Conservation (phyloP, 1,284 basidiomycete genomes). For the Apiotrichum veenhuisii region DNA sequence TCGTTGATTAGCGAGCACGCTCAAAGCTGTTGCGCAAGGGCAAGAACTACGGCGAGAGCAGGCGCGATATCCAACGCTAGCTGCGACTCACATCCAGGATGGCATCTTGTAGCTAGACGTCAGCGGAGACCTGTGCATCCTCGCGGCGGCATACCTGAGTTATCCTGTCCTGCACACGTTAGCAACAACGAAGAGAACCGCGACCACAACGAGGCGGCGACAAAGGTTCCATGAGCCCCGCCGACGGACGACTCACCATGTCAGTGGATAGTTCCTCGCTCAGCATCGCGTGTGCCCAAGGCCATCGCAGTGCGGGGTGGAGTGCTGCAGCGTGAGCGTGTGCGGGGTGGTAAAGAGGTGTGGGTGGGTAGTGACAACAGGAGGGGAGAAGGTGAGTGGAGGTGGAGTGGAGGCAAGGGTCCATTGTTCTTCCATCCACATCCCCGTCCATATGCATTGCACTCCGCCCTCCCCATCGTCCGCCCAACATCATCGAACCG, state of each 20-base stretch:
- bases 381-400: not conserved
- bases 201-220: too few species aligned
- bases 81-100: constrained; percentile 41
- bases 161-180: constrained; percentile 44
- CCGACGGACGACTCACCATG: constrained; percentile 39
- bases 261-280: constrained; percentile 50
- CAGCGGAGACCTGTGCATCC: too few species aligned
- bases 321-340: not conserved
- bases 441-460: too few species aligned
- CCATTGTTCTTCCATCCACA: too few species aligned
- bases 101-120: constrained; percentile 47
- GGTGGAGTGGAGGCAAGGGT: too few species aligned
- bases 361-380: not conserved
- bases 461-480: too few species aligned
- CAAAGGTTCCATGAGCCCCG: not conserved
- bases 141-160: constrained; percentile 30
- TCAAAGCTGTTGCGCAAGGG: too few species aligned
- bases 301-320: constrained; percentile 18
- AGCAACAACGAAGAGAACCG: constrained; percentile 1
- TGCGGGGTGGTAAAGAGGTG: not conserved
- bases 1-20: too few species aligned
- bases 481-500: too few species aligned
- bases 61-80: not conserved
- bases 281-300: constrained; percentile 39
- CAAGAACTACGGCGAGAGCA: too few species aligned